phyloP scores from a whole-genome alignment of 352 stramenopile genomes.

The Blastocystis sp. region DNA sequence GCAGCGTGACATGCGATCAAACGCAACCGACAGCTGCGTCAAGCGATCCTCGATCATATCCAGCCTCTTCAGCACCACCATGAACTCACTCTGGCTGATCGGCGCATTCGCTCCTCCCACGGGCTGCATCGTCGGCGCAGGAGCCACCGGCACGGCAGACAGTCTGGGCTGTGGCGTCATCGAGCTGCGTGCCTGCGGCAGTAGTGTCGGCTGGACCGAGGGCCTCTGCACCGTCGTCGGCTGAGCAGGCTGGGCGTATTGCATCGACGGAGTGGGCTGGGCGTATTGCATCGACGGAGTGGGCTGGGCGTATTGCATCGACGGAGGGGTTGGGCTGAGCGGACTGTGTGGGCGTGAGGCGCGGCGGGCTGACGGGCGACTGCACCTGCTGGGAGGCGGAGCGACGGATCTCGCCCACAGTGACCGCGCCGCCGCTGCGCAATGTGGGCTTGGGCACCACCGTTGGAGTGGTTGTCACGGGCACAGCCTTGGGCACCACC shows the following conservation, averaged over 20 bases:
- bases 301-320: neutral
- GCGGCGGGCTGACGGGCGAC: too few species aligned
- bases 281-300: neutral
- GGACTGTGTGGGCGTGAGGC: too few species aligned
- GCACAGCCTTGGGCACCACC: neutral
- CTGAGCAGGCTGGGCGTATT: neutral
- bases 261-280: too few species aligned
- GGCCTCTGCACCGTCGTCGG: neutral
- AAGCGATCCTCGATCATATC: constrained; percentile 25
- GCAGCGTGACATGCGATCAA: neutral
- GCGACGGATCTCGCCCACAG: too few species aligned
- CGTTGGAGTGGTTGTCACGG: neutral
- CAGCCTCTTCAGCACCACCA: constrained; percentile 2
- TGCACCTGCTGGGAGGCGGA: too few species aligned
- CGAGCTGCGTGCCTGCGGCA: neutral
- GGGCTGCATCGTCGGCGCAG: neutral
- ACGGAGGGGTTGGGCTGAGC: neutral
- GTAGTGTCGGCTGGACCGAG: neutral
- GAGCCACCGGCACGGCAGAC: neutral
- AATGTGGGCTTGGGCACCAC: neutral
- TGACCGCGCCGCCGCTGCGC: too few species aligned
- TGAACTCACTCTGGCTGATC: neutral
- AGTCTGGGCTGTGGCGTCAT: neutral
- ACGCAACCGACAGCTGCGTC: constrained; percentile 7
- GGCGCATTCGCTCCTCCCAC: neutral